These are phyloP conservation scores for Aspergillus sclerotialis DNA, from an alignment of 2,329 filamentous ascomycete species.

Conservation along the genomic window DNA sequence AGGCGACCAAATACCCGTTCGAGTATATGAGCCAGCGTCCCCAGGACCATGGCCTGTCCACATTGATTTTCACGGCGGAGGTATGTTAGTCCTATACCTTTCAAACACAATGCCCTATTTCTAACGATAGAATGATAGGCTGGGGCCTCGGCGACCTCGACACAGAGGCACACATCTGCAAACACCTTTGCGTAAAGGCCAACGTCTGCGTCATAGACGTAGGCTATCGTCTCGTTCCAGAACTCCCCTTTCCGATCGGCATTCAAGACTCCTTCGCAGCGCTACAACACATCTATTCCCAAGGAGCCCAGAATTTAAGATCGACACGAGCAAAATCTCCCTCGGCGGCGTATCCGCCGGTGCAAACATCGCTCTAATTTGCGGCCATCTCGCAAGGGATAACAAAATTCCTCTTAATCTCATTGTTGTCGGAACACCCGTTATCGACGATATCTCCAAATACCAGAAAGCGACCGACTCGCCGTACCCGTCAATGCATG, in stretches of 20 bases:
- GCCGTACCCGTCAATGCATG: slow-evolving; percentile 35
- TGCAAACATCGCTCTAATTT: slow-evolving; percentile 19
- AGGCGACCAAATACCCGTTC: slow-evolving; percentile 28
- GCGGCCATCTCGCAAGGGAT: slow-evolving; percentile 36
- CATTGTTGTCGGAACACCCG: slow-evolving; percentile 35
- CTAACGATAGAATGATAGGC: no score
- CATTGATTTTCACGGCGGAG: slow-evolving; percentile 45
- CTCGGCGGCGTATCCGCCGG: slow-evolving; percentile 41
- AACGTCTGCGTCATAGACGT: slow-evolving; percentile 45
- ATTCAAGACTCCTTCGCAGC: slow-evolving; percentile 46
- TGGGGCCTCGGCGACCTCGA: slow-evolving; percentile 47
- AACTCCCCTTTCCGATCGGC: slow-evolving; percentile 43
- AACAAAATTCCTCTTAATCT: slow-evolving; percentile 30
- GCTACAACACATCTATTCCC: slow-evolving; percentile 33
- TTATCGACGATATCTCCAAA: slow-evolving; percentile 35
- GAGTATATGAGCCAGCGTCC: slow-evolving; percentile 40
- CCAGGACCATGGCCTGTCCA: slow-evolving; percentile 42
- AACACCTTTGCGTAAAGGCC: slow-evolving; percentile 39
- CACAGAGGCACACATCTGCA: slow-evolving; percentile 45
- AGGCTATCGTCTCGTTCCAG: slow-evolving; percentile 47
- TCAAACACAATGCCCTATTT: no score
- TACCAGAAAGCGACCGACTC: slow-evolving; percentile 30
- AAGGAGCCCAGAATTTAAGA: slow-evolving; percentile 34
- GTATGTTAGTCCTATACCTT: no score
- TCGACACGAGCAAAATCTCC: slow-evolving; percentile 33